These are phyloP conservation scores for Dillenia suffruticosa DNA, from an alignment of 164 flowering plant genomes.

Conservation along the genomic window DNA sequence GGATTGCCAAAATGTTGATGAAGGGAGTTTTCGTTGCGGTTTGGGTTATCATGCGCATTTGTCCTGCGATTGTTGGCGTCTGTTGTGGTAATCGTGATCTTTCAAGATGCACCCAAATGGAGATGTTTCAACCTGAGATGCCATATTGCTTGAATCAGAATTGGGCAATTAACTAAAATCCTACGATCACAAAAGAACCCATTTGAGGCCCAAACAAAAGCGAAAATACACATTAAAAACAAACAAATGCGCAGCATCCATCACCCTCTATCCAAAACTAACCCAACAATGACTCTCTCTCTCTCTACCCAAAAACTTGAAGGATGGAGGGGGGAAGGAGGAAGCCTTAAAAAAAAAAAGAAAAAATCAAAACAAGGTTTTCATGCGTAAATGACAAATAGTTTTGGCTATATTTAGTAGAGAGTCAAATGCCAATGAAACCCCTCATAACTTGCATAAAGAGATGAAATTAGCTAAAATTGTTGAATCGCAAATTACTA, in stretches of 20 bases:
- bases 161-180: neutral
- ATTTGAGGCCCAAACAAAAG: neutral
- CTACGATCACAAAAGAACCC: constrained; percentile 4
- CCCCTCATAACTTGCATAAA: too few species aligned
- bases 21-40: constrained; percentile 17
- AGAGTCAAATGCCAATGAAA: too few species aligned
- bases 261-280: too few species aligned
- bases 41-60: constrained; percentile 15
- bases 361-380: too few species aligned
- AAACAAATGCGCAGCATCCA: neutral
- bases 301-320: too few species aligned
- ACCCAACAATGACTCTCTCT: neutral
- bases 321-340: too few species aligned
- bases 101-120: constrained; percentile 43
- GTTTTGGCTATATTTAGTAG: too few species aligned
- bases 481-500: too few species aligned
- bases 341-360: too few species aligned
- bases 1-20: constrained; percentile 2
- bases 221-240: neutral
- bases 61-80: constrained; percentile 4
- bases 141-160: constrained; percentile 35
- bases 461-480: too few species aligned
- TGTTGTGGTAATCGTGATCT: constrained; percentile 22
- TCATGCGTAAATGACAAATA: too few species aligned
- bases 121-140: constrained; percentile 52